Evolutionary conservation across 2,329 filamentous ascomycete genomes (phyloP).

Genomic region (Stagonosporopsis vannaccii): DNA sequence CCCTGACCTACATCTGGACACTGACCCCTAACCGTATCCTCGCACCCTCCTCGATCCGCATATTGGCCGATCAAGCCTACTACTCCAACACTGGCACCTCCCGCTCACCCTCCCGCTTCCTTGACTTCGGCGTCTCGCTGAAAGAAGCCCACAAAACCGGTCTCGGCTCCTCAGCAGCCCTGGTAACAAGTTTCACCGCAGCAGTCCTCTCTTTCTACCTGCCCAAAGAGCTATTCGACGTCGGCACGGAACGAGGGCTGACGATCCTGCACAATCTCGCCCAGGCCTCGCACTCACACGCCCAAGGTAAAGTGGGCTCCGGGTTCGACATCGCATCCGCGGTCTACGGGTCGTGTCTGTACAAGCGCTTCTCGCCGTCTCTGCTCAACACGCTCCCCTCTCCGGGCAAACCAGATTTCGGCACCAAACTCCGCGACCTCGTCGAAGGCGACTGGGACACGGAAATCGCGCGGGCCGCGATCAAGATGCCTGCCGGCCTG

Average conservation of each 20-base stretch:
- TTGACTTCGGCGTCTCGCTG: constrained; percentile 78
- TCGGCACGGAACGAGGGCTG: constrained; percentile 62
- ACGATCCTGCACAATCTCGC: constrained; percentile 86
- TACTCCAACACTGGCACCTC: constrained; percentile 68
- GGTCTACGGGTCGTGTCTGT: constrained; percentile 89
- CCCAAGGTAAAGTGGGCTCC: constrained; percentile 94
- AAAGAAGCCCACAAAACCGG: constrained; percentile 90
- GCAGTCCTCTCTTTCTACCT: constrained; percentile 80
- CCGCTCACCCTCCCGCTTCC: constrained; percentile 65
- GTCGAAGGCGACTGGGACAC: constrained; percentile 81
- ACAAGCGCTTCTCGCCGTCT: constrained; percentile 87
- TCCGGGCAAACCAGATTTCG: constrained; percentile 71
- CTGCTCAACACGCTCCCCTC: constrained; percentile 74
- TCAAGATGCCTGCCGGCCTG: constrained; percentile 75
- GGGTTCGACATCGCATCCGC: constrained; percentile 96
- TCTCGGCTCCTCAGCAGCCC: constrained; percentile 89
- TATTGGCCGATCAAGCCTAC: constrained; percentile 95
- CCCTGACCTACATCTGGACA: constrained; percentile 77
- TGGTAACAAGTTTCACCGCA: constrained; percentile 86
- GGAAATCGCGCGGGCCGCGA: constrained; percentile 72
- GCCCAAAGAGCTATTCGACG: constrained; percentile 61
- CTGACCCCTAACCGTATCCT: constrained; percentile 61
- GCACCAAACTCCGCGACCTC: constrained; percentile 66
- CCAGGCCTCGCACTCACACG: constrained; percentile 91
- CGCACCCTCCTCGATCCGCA: constrained; percentile 76